Evolutionary conservation across 345 rosid genomes (phyloP), one percentile per base, ranked within the genome.

Genomic region (Viola odorata): DNA sequence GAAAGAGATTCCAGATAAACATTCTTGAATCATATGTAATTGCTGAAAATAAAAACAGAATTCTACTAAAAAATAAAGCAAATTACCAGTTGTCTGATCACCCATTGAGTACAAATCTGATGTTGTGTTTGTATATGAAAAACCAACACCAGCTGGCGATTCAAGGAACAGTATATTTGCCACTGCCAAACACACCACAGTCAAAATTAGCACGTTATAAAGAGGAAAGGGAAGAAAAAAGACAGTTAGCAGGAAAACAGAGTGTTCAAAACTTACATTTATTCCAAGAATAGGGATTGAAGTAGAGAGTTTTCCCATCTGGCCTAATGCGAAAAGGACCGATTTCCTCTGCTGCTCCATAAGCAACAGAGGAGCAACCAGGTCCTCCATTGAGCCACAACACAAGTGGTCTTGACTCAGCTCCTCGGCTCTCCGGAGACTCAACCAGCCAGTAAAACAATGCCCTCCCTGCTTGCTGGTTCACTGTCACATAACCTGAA

Each of bases 71-170:
- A 3, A 47, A 48, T 5, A 50, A n/a, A n/a, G n/a, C 5, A 17
- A 45, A n/a, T 72, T 73, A 88, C 97, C 96, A 50, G 97, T 94
- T 81, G 85, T 94, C 64, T 72, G 59, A 75, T 94, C 99, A 49
- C 99, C 99, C 7, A 73, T 62, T 3, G 86, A 84, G 80, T 85
- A 91, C 81, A 90, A 69, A 64, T 94, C 99, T 5, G 95, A 80
- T 8, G 88, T 77, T 0, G 91, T 94, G 57, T 92, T 92, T 0
- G 95, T 61, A 76, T 87, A 92, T 1, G 98, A 92, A 77, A 89
- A 92, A 7, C 98, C 98, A 64, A 92, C 97, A 73, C 98, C 98
- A 53, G 96, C 97, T 0, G 97, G 97, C 61, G 98, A 92, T 62
- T 92, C 98, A 53, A 92, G 91, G 69, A 92, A 92, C 16, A 89